Base-by-base conservation (phyloP, 208 protist genomes). In the Naegleria lovaniensis region DNA sequence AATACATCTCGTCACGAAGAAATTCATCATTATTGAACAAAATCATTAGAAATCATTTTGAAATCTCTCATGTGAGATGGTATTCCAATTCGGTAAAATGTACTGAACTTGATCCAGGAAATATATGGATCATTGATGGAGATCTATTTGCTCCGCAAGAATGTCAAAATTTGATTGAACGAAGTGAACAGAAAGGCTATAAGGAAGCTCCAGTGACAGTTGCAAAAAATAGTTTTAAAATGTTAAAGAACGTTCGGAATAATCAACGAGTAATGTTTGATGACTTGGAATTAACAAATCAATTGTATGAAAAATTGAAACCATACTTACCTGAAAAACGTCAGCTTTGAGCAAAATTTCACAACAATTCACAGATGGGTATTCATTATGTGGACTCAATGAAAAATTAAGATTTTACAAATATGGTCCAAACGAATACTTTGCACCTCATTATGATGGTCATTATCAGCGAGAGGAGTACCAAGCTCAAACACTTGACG, bases 391-490 rank as follows among this genome's bases (percentile, higher is more conserved):
- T 88, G 86, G 86, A 38, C 0, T 58, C 22, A 89, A 89, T 43
- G 86, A 89, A 76, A 89, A 51, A 89, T 76, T 89, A 0, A 36
- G 86, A 39, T 89, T 89, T 76, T 89, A 89, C 33, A 75, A 29
- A 41, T 89, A 89, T 41, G 29, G 7, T 0, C 0, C 11, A 16
- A 33, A 76, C 25, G 33, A 89, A 43, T n/a, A 43, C 6, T 89
- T 89, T 41, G 40, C 11, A 19, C 51, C 48, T 67, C 86, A 89
- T 76, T 89, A 43, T 39, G 86, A 89, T 76, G 86, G 86, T n/a
- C 41, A 43, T 41, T 89, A 76, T 76, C 13, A 48, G 3, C 0
- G 52, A 48, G 43, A 87, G 7, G 43, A 48, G 1, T 48, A 48
- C 43, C 43, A 7, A 48, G 43, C 7, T 48, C 43, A 1, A 48